Evolutionary conservation across 352 stramenopile genomes (phyloP), one percentile per base, ranked within the genome.

Genomic region (Phytophthora pistaciae): DNA sequence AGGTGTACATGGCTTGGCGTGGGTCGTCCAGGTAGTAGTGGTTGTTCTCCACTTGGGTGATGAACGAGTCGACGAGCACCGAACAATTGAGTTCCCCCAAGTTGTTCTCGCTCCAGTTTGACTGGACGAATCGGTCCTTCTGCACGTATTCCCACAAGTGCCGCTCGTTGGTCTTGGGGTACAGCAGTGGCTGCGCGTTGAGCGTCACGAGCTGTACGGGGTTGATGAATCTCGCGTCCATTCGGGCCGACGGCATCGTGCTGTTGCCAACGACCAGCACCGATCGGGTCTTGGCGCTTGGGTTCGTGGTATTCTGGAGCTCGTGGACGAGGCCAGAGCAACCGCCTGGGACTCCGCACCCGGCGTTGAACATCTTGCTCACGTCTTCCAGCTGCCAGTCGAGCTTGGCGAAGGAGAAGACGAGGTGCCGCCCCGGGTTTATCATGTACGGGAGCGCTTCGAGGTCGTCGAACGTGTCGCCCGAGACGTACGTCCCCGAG

Each of bases 1-100:
- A 78, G 16, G 77, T 88, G 68, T 88, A 88, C 66, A 85, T 72
- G 0, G 66, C 48, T 58, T 88, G 83, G 5, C 84, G 55, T 3
- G 80, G 75, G 14, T 78, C 60, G 8, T 88, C 72, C 11, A 87
- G 5, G 36, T 74, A 86, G 64, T 80, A 88, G 49, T 82, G 56
- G 55, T 91, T 91, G 4, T 31, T 31, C 20, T 84, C 67, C 40
- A 88, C 21, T 46, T 88, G 80, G 2, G 38, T 25, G 23, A 91
- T 64, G 61, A 78, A 90, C 64, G 82, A 83, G 50, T 90, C 82
- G 18, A 83, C 72, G 3, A 86, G 65, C 8, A 76, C 62, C 10
- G 78, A 87, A 56, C 80, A 90, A 8, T 80, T 57, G 4, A 53
- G 20, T 11, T 73, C 72, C 2, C 21, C 60, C 33, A 89, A 61